These are phyloP conservation scores for Solanum medicagineum DNA, from an alignment of 257 asterid genomes.

Conservation along the genomic window DNA sequence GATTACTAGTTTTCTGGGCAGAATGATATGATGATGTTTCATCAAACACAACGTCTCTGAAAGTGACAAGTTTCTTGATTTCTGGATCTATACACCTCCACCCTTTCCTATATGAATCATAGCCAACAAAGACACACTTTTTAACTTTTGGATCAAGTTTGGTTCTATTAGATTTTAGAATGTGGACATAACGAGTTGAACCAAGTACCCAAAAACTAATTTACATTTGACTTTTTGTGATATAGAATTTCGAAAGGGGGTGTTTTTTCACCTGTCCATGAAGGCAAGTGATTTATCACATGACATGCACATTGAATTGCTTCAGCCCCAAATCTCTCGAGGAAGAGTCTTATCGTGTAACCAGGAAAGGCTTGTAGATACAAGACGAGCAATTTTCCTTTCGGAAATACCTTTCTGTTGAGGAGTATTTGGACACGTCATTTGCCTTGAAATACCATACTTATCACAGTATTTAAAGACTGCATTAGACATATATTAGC, in stretches of 20 bases:
- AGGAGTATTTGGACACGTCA: not conserved
- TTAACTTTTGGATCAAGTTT: no score
- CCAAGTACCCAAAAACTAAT: constrained; percentile 1
- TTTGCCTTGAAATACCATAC: not conserved
- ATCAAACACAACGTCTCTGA: constrained; percentile 2
- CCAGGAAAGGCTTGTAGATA: not conserved
- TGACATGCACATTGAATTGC: not conserved
- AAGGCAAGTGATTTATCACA: not conserved
- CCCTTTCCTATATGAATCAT: no score
- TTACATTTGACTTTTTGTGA: constrained; percentile 1
- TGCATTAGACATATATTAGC: no score
- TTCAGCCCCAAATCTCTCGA: constrained; percentile 7
- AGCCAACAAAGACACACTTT: no score
- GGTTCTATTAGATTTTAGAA: no score
- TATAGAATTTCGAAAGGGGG: constrained; percentile 1
- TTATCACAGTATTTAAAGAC: not conserved
- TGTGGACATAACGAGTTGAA: no score
- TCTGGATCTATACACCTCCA: constrained; percentile 4
- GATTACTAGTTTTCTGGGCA: not conserved
- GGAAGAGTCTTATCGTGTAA: constrained; percentile 4
- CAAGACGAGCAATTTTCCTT: not conserved
- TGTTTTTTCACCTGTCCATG: constrained; percentile 3
- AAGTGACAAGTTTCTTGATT: not conserved
- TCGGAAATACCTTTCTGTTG: not conserved
- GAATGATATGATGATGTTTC: not conserved